Base-by-base conservation (phyloP, 352 stramenopile species). In the Phytophthora citrophthora region DNA sequence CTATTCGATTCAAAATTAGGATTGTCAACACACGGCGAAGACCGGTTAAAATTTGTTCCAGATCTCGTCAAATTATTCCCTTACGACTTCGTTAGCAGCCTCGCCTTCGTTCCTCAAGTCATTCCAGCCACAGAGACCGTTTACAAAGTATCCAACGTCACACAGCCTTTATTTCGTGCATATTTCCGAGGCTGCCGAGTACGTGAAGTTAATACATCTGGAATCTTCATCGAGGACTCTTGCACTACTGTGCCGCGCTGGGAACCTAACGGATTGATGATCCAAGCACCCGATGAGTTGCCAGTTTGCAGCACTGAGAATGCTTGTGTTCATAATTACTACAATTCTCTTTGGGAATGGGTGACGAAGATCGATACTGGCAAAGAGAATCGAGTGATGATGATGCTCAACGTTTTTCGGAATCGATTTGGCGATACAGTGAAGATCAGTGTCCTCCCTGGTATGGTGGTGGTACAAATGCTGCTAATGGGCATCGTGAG, bases 271-370 rank as follows among this genome's bases (percentile, higher is more conserved):
- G 64, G 58, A 2, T 48, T 72, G 12, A 72, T 72, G 58, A 16
- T 72, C 11, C 64, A 72, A 18, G 32, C 64, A 6, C 63, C 50
- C 1, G 55, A 71, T 7, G 62, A 63, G 26, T 61, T 68, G 29
- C 56, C 64, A 0, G 56, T 53, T 6, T 72, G 56, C 10, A 68
- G 50, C 12, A 70, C 54, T 2, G 24, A 40, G 0, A 54, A 48
- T 16, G 36, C 70, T 8, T 72, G 57, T 38, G 50, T 72, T 8
- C 66, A 67, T 40, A 74, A 70, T 39, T 70, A 67, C 54, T 70
- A 70, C 44, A 70, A 66, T 32, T 74, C 60, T 10, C 54, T 70
- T 2, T 74, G 66, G 66, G 61, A 74, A 44, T 70, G 64, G 54
- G 27, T 70, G 3, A 55, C 32, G 11, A n/a, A 64, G 13, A 8